Conservation (phyloP, 2,329 filamentous ascomycete species). For the Fusarium clavum region DNA sequence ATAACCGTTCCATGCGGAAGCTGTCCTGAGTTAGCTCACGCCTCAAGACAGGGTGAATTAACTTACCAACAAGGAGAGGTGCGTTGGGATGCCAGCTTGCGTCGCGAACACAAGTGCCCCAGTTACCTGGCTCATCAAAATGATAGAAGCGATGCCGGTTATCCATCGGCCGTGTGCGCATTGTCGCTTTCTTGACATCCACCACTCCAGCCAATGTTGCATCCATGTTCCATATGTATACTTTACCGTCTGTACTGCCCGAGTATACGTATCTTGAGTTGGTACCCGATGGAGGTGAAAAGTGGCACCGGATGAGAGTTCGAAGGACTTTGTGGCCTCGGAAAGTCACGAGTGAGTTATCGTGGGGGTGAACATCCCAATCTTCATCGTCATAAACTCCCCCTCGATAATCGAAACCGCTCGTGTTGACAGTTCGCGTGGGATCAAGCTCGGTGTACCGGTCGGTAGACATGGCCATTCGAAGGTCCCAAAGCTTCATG, state of each 20-base stretch:
- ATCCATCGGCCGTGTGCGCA: slow-evolving; percentile 68
- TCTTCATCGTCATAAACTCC: slow-evolving; percentile 72
- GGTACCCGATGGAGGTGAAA: slow-evolving; percentile 86
- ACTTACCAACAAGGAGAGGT: slow-evolving; percentile 77
- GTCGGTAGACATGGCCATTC: slow-evolving; percentile 85
- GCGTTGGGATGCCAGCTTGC: slow-evolving; percentile 91
- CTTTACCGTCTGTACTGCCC: slow-evolving; percentile 88
- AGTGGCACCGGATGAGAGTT: slow-evolving; percentile 94
- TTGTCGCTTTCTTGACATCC: slow-evolving; percentile 79
- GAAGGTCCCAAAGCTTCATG: slow-evolving; percentile 96
- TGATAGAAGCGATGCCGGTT: slow-evolving; percentile 67
- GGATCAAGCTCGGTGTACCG: slow-evolving; percentile 68
- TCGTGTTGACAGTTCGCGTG: slow-evolving; percentile 62
- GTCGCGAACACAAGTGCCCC: slow-evolving; percentile 86
- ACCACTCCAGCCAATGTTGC: slow-evolving; percentile 83
- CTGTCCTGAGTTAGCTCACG: slow-evolving; percentile 56
- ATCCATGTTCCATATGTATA: slow-evolving; percentile 94
- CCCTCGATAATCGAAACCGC: slow-evolving; percentile 80
- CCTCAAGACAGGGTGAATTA: background rate
- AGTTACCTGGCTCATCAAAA: slow-evolving; percentile 66
- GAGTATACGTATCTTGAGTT: slow-evolving; percentile 94
- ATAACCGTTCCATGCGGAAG: slow-evolving; percentile 85
- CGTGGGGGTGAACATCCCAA: slow-evolving; percentile 75
- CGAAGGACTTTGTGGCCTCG: slow-evolving; percentile 88
- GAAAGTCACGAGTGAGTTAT: slow-evolving; percentile 95